phyloP scores from a whole-genome alignment of 805 yeast species.

The Candida ortonii region DNA sequence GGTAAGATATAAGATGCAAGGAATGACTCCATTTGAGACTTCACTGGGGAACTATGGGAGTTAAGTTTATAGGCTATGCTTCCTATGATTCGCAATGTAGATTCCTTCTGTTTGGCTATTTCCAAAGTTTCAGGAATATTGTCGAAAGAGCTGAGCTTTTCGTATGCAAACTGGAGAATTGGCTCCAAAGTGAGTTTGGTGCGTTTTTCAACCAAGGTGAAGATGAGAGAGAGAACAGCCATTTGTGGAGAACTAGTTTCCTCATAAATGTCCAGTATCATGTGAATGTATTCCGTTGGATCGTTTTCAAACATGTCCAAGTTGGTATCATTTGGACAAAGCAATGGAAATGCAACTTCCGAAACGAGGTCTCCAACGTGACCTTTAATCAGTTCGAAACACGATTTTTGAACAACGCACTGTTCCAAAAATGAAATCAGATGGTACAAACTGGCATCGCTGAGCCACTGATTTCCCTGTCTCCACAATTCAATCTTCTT shows the following conservation, averaged over 20 bases:
- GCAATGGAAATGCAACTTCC: constrained; percentile 74
- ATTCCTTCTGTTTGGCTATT: constrained; percentile 68
- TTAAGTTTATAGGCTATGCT: constrained; percentile 61
- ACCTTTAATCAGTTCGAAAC: constrained; percentile 72
- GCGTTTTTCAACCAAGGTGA: constrained; percentile 68
- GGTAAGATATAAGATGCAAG: constrained; percentile 66
- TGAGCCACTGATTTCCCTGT: constrained; percentile 60
- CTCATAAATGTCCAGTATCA: constrained; percentile 65
- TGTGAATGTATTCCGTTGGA: constrained; percentile 87
- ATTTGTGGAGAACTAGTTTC: constrained; percentile 64
- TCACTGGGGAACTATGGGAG: constrained; percentile 53
- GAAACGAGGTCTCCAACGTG: constrained; percentile 62
- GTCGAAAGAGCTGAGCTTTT: constrained; percentile 41
- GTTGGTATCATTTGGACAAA: constrained; percentile 69
- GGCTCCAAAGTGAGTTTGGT: constrained; percentile 57
- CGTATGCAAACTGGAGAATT: constrained; percentile 58
- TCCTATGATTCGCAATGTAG: constrained; percentile 76
- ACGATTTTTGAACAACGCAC: constrained; percentile 52
- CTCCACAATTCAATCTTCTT: constrained; percentile 75
- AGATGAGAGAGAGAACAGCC: constrained; percentile 73
- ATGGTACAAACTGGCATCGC: constrained; percentile 60
- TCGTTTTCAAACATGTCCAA: constrained; percentile 81
- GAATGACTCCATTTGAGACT: constrained; percentile 65
- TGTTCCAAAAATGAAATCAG: constrained; percentile 62
- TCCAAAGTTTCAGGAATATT: constrained; percentile 41